Percentiles rank a stretch among this genome's conserved stretches.
Conservation (phyloP, 805 yeast genomes). For the Kluyveromyces dobzhanskii region DNA sequence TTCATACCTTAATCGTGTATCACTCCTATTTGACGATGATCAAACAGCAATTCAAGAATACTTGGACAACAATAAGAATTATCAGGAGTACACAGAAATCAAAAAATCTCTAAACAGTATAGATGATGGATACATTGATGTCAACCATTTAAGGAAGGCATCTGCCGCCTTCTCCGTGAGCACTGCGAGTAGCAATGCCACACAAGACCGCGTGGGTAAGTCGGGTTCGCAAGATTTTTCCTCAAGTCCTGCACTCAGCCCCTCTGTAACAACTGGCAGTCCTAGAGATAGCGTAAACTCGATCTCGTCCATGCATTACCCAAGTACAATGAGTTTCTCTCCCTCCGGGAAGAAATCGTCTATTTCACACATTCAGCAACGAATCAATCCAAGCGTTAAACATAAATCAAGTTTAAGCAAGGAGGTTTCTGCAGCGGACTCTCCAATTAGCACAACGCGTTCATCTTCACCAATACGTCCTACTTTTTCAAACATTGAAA, state of each 20-base stretch:
- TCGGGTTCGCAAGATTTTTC: not conserved
- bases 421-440: constrained; percentile 11
- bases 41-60: constrained; percentile 15
- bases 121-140: constrained; percentile 59
- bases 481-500: not conserved
- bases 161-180: constrained; percentile 27
- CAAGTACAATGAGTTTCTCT: constrained; percentile 2
- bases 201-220: constrained; percentile 8
- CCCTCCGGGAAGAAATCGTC: constrained; percentile 1
- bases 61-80: constrained; percentile 22
- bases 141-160: constrained; percentile 43
- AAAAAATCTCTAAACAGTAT: constrained; percentile 49
- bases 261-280: constrained; percentile 20
- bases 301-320: constrained; percentile 13
- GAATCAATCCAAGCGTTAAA: constrained; percentile 4
- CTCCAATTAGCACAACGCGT: not conserved
- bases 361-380: constrained; percentile 1
- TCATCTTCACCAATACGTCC: not conserved
- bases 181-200: constrained; percentile 20
- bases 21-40: constrained; percentile 16
- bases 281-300: constrained; percentile 22
- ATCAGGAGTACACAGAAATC: constrained; percentile 38
- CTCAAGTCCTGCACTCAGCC: constrained; percentile 6
- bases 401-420: constrained; percentile 20
- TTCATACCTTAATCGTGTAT: constrained; percentile 19